Conservation (phyloP, 768 basidiomycete species). For the Mycena venus region DNA sequence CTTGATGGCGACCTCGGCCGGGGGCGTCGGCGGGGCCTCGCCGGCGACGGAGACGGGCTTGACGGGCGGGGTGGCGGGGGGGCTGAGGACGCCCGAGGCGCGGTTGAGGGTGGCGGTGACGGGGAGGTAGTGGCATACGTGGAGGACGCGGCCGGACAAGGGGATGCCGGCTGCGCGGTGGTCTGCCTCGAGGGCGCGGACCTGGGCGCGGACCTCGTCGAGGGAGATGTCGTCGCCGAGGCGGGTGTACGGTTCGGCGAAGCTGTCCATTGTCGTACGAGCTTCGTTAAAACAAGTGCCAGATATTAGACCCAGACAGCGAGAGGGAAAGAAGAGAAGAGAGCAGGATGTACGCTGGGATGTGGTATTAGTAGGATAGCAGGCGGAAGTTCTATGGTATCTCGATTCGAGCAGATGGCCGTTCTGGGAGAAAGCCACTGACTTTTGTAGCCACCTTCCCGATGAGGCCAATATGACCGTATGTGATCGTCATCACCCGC, state of each 20-base stretch:
- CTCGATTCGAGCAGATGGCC: too few relatives aligned
- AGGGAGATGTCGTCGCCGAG: slow-evolving; percentile 76
- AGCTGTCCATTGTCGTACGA: slow-evolving; percentile 90
- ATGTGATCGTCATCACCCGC: too few relatives aligned
- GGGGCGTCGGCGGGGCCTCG: too few relatives aligned
- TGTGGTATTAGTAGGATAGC: too few relatives aligned
- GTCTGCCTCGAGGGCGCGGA: slow-evolving; percentile 78
- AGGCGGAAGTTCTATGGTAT: too few relatives aligned
- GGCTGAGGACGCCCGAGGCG: slow-evolving; percentile 68
- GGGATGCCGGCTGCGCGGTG: slow-evolving; percentile 78
- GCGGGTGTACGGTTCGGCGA: slow-evolving; percentile 78
- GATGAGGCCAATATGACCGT: too few relatives aligned
- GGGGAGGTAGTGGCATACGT: slow-evolving; percentile 92
- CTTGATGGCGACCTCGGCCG: not conserved
- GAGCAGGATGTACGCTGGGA: too few relatives aligned
- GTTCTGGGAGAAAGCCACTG: too few relatives aligned
- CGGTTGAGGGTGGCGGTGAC: slow-evolving; percentile 74
- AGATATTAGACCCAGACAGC: too few relatives aligned
- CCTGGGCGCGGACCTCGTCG: slow-evolving; percentile 80
- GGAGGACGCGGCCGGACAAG: slow-evolving; percentile 91
- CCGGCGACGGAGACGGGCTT: slow-evolving; percentile 54
- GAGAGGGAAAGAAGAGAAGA: too few relatives aligned
- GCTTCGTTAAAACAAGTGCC: too few relatives aligned
- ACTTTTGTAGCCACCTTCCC: too few relatives aligned
- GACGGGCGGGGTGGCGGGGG: slow-evolving; percentile 87